Percentiles rank a stretch among this genome's conserved stretches.
Evolutionary conservation across 1,284 basidiomycete genomes (phyloP).

Genomic region (Cutaneotrichosporon cutaneum): DNA sequence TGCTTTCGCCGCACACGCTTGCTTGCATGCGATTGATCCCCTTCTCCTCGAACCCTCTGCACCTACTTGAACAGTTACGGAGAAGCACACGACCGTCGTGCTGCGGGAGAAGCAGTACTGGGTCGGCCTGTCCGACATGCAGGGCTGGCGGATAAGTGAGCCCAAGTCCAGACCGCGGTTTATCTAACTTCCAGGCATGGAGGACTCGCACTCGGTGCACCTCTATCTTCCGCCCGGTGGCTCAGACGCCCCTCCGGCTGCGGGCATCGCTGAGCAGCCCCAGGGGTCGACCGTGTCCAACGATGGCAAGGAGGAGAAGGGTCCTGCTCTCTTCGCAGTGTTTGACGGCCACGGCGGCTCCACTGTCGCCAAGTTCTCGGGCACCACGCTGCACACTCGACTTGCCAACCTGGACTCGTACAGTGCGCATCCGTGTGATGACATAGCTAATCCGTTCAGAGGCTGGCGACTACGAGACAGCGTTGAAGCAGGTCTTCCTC

Average conservation of each 20-base stretch:
- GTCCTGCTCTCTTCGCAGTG: slow-evolving; percentile 81
- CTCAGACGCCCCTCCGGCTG: slow-evolving; percentile 49
- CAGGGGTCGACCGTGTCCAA: slow-evolving; percentile 51
- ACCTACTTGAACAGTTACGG: slow-evolving; percentile 57
- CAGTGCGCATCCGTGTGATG: slow-evolving; percentile 35
- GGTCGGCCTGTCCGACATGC: slow-evolving; percentile 93
- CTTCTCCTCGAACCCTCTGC: background rate
- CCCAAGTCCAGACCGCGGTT: slow-evolving; percentile 27
- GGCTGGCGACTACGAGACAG: slow-evolving; percentile 67
- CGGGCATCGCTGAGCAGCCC: slow-evolving; percentile 54
- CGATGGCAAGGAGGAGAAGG: slow-evolving; percentile 60
- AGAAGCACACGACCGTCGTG: slow-evolving; percentile 79
- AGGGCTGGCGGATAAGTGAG: slow-evolving; percentile 98
- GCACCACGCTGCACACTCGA: slow-evolving; percentile 81
- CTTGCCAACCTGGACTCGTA: slow-evolving; percentile 74
- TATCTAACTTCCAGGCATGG: slow-evolving; percentile 64
- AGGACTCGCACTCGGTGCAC: slow-evolving; percentile 89
- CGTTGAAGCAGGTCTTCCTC: slow-evolving; percentile 85
- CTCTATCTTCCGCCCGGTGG: slow-evolving; percentile 55
- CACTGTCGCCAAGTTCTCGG: slow-evolving; percentile 85
- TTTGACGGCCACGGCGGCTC: slow-evolving; percentile 98
- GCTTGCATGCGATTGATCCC: background rate
- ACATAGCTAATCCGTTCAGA: slow-evolving; percentile 32
- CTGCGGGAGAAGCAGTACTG: slow-evolving; percentile 69
- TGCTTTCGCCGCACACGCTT: slow-evolving; percentile 11